Conservation (phyloP, 257 asterid species). For the Penstemon newberryi region DNA sequence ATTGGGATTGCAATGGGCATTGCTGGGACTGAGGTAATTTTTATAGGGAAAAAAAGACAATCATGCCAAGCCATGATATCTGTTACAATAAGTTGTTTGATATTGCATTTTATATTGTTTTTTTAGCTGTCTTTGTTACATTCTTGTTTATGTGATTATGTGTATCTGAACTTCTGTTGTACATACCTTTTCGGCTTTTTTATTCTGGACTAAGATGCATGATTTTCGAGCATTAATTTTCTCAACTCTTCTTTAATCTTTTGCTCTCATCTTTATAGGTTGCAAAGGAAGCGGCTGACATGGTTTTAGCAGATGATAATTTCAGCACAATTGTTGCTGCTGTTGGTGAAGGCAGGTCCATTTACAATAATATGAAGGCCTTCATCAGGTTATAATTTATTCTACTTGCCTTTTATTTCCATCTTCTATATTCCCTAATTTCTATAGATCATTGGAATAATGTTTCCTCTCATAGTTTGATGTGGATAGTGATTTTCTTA, state of each 20-base stretch:
- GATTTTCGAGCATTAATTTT: neutral
- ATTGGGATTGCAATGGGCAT: conserved; percentile 99
- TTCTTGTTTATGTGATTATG: neutral
- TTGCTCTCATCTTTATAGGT: conserved; percentile 49
- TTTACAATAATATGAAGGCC: conserved; percentile 91
- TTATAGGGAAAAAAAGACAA: neutral
- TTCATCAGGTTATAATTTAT: conserved; percentile 69
- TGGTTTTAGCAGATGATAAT: conserved; percentile 98
- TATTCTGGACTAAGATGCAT: neutral
- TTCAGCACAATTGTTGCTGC: conserved; percentile 95
- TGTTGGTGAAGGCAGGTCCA: conserved; percentile 96
- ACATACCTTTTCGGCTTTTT: no score
- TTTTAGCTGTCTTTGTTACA: neutral
- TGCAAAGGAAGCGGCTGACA: conserved; percentile 99
- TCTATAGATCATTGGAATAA: neutral
- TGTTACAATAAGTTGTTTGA: neutral
- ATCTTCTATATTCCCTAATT: conserved; percentile 1
- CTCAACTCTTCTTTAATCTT: neutral
- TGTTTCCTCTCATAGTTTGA: neutral
- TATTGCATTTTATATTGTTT: neutral
- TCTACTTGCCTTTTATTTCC: neutral
- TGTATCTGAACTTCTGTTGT: neutral
- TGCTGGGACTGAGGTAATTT: conserved; percentile 90
- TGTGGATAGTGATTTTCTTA: neutral
- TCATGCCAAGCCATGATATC: neutral